Percentiles rank a stretch among this genome's conserved stretches.
Evolutionary conservation across 306 rosid species (phyloP).

Genomic region (Pterocarpus macrocarpus): DNA sequence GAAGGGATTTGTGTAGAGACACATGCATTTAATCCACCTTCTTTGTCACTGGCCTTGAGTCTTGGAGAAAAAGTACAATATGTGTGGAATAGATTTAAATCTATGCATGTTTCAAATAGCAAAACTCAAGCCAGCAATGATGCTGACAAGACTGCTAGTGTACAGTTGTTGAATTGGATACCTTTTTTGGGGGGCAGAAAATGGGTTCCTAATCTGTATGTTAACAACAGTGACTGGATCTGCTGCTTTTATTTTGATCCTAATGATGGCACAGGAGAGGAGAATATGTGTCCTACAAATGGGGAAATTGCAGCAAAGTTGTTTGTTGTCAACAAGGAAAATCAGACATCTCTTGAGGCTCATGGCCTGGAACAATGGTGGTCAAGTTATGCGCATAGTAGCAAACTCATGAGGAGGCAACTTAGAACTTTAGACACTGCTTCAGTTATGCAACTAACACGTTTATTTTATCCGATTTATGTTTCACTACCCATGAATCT

Average conservation of each 20-base stretch:
- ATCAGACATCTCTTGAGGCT: conserved; percentile 48
- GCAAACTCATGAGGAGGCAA: conserved; percentile 49
- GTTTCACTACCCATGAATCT: conserved; percentile 72
- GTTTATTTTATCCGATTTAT: conserved; percentile 79
- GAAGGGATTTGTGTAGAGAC: conserved; percentile 80
- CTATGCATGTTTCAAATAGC: conserved; percentile 61
- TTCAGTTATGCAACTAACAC: conserved; percentile 43
- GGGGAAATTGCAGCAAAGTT: conserved; percentile 33
- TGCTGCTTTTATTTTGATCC: conserved; percentile 38
- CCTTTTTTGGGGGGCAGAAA: conserved; percentile 34
- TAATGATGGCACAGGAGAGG: conserved; percentile 49
- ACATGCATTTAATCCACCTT: conserved; percentile 92
- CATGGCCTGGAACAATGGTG: conserved; percentile 50
- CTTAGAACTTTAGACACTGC: conserved; percentile 42
- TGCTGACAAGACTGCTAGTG: conserved; percentile 39
- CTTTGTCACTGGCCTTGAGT: conserved; percentile 81
- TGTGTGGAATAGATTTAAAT: conserved; percentile 75
- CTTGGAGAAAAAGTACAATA: conserved; percentile 66
- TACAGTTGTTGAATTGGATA: conserved; percentile 56
- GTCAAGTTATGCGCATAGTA: conserved; percentile 37
- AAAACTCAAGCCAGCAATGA: conserved; percentile 51
- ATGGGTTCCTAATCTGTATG: conserved; percentile 48
- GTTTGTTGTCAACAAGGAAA: conserved; percentile 38
- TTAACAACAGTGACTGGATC: conserved; percentile 47
- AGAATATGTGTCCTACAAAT: conserved; percentile 22